A percentile compares a stretch with the other conserved stretches of the same genome.
These are phyloP conservation scores for Erodium trifolium DNA, from an alignment of 441 rosid species.

Conservation along the genomic window DNA sequence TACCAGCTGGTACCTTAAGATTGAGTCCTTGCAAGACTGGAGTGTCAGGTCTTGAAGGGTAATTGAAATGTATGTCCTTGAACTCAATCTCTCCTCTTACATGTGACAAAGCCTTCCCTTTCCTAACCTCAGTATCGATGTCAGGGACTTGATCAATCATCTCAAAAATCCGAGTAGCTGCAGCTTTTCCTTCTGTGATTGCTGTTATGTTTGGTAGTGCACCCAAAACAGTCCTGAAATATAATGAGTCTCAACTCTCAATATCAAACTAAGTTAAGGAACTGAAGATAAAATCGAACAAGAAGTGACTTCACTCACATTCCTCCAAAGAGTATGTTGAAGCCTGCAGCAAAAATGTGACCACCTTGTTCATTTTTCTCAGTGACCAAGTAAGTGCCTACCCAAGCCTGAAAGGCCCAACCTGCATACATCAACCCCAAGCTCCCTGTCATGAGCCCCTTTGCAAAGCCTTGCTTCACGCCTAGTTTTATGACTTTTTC, in stretches of 20 bases:
- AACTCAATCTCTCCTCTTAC: conserved; percentile 58
- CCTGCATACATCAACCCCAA: conserved; percentile 58
- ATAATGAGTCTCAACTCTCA: conserved; percentile 11
- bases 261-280: background rate
- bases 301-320: conserved; percentile 30
- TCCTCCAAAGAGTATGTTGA: conserved; percentile 62
- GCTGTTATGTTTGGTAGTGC: conserved; percentile 55
- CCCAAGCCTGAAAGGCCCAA: conserved; percentile 68
- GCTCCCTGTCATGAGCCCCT: conserved; percentile 66
- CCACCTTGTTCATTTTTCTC: conserved; percentile 56
- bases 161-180: conserved; percentile 42
- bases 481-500: conserved; percentile 45
- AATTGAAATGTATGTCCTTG: conserved; percentile 36
- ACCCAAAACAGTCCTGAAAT: conserved; percentile 44
- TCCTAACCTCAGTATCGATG: conserved; percentile 47
- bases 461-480: conserved; percentile 49
- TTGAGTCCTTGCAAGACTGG: conserved; percentile 46
- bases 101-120: conserved; percentile 58
- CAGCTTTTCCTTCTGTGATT: conserved; percentile 48
- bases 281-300: background rate
- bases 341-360: conserved; percentile 45
- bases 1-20: conserved; percentile 49
- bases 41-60: conserved; percentile 60
- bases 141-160: conserved; percentile 44
- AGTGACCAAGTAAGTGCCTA: conserved; percentile 53